Conservation (phyloP, 306 rosid genomes). For the Gynostemma pentaphyllum region DNA sequence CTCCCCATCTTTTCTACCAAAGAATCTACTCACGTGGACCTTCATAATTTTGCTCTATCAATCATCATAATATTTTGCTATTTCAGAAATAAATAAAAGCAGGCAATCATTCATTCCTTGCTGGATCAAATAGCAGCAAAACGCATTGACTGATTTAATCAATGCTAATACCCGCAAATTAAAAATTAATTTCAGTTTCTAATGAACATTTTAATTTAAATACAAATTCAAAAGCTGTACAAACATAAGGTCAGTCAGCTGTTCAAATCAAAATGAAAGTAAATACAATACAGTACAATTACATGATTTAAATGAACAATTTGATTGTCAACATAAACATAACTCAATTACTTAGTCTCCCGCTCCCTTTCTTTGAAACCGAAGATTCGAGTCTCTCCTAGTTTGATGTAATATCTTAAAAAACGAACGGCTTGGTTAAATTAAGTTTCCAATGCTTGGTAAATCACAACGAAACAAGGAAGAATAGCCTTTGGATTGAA, state of each 20-base stretch:
- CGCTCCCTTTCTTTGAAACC: no score
- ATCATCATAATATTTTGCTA: neutral
- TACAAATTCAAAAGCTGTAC: neutral
- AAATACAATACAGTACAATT: no score
- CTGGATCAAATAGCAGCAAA: no score
- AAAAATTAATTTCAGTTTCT: no score
- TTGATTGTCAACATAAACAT: no score
- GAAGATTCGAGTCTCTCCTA: no score
- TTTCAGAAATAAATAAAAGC: neutral
- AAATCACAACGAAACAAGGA: constrained; percentile 87
- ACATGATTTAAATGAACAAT: no score
- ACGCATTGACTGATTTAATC: no score
- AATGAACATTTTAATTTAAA: neutral
- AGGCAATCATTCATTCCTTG: neutral
- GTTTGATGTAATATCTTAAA: no score
- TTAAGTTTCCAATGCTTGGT: constrained; percentile 35
- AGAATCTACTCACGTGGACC: constrained; percentile 8
- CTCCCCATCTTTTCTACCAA: constrained; percentile 1
- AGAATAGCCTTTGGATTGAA: constrained; percentile 82
- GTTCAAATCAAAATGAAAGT: no score
- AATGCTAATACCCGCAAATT: no score
- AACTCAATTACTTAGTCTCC: no score
- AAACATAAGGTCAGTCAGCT: neutral
- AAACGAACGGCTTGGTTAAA: neutral
- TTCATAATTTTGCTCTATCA: neutral